Conservation (phyloP, 2,329 filamentous ascomycete genomes). For the Byssochlamys sp. region DNA sequence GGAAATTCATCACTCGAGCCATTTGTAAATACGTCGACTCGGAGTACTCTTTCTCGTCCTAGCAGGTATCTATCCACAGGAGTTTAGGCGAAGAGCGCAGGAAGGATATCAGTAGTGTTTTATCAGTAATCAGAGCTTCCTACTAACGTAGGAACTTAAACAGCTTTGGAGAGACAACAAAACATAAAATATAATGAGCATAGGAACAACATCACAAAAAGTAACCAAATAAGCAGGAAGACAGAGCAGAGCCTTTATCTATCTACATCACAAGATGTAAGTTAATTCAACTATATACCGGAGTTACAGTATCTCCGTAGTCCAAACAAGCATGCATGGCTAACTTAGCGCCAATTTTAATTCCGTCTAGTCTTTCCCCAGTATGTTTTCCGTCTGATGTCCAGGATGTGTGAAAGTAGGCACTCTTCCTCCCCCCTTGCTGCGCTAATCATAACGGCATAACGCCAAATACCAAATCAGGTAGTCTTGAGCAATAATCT, state of each 20-base stretch:
- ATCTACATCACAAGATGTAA: background rate
- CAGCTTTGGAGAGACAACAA: too few relatives aligned
- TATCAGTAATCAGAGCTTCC: too few relatives aligned
- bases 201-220: too few relatives aligned
- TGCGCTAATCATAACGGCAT: background rate
- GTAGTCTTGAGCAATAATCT: background rate
- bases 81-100: background rate
- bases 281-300: background rate
- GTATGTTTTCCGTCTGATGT: background rate
- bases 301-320: background rate
- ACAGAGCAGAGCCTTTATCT: too few relatives aligned
- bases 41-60: background rate
- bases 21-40: background rate
- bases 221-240: too few relatives aligned
- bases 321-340: background rate
- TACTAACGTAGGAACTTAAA: too few relatives aligned
- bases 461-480: background rate
- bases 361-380: background rate
- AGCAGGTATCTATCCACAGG: background rate
- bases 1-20: background rate
- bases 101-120: background rate
- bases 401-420: background rate
- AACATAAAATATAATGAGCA: too few relatives aligned
- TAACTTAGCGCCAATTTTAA: background rate
- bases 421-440: background rate